Evolutionary conservation across 208 protist species (phyloP).

Genomic region (Trichomonas vaginalis): DNA sequence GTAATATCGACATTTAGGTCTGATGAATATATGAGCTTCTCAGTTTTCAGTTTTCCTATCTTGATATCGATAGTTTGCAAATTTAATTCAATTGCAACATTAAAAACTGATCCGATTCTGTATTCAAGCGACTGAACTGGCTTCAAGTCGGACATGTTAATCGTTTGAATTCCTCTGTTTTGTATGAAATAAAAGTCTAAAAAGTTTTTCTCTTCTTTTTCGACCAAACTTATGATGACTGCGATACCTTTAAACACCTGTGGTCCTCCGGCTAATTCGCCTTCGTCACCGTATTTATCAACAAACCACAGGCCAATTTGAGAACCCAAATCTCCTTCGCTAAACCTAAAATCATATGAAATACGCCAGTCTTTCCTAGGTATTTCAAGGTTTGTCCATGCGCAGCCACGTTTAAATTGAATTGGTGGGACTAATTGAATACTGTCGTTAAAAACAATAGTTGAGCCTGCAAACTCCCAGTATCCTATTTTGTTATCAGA

Average conservation of each 20-base stretch:
- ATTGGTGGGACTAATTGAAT: neutral
- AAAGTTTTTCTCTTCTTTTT: neutral
- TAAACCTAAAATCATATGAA: neutral
- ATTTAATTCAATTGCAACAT: neutral
- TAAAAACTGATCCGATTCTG: neutral
- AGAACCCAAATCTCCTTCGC: neutral
- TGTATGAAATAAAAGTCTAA: neutral
- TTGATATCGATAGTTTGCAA: neutral
- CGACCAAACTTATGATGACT: neutral
- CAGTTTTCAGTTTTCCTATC: neutral
- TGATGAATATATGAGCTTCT: neutral
- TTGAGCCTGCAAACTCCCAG: conserved; percentile 6
- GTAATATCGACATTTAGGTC: neutral
- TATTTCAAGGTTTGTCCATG: neutral
- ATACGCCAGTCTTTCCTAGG: neutral
- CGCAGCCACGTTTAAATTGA: neutral
- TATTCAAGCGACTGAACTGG: neutral
- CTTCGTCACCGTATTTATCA: neutral
- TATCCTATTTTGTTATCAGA: neutral
- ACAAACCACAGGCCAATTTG: neutral
- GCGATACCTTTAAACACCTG: neutral
- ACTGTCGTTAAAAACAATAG: neutral
- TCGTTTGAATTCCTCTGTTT: neutral
- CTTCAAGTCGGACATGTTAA: neutral
- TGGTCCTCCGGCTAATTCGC: neutral